A percentile compares a stretch with the other conserved stretches of the same genome.
These are phyloP conservation scores for Fusarium sarcochroum DNA, from an alignment of 2,329 filamentous ascomycete genomes.

Conservation along the genomic window DNA sequence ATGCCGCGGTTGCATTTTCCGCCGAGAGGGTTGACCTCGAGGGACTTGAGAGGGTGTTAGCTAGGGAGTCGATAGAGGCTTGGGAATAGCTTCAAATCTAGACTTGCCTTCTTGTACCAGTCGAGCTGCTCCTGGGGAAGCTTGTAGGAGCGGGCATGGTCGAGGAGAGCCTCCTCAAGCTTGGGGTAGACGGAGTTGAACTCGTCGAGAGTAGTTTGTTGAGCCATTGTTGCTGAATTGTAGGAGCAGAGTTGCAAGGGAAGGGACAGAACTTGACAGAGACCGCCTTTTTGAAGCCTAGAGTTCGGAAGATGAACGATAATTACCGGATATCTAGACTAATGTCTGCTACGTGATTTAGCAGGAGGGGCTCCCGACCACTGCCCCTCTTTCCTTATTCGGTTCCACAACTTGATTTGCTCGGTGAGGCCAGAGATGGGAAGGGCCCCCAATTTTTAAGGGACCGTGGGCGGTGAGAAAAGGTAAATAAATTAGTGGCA, in stretches of 20 bases:
- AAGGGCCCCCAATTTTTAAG: slow-evolving; percentile 5
- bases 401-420: slow-evolving; percentile 30
- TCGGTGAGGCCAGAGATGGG: slow-evolving; percentile 47
- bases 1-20: slow-evolving; percentile 99
- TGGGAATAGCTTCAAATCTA: slow-evolving; percentile 6
- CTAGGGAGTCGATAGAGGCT: background rate
- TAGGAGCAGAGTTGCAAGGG: background rate
- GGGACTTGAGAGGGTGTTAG: slow-evolving; percentile 59
- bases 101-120: slow-evolving; percentile 86
- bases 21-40: slow-evolving; percentile 89
- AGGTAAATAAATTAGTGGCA: slow-evolving; percentile 30
- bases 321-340: slow-evolving; percentile 38
- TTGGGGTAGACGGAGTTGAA: slow-evolving; percentile 93
- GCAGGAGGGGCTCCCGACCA: slow-evolving; percentile 1
- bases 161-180: slow-evolving; percentile 85
- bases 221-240: slow-evolving; percentile 63
- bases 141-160: slow-evolving; percentile 84
- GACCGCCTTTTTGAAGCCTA: slow-evolving; percentile 30
- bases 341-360: slow-evolving; percentile 9
- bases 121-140: slow-evolving; percentile 83
- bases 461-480: slow-evolving; percentile 25
- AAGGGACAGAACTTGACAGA: slow-evolving; percentile 6
- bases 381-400: slow-evolving; percentile 48
- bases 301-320: slow-evolving; percentile 40
- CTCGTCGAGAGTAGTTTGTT: slow-evolving; percentile 84